Evolutionary conservation across 106 monocot genomes (phyloP), one percentile per base, ranked within the genome.

Genomic region (Alisma plantagoaquatica): DNA sequence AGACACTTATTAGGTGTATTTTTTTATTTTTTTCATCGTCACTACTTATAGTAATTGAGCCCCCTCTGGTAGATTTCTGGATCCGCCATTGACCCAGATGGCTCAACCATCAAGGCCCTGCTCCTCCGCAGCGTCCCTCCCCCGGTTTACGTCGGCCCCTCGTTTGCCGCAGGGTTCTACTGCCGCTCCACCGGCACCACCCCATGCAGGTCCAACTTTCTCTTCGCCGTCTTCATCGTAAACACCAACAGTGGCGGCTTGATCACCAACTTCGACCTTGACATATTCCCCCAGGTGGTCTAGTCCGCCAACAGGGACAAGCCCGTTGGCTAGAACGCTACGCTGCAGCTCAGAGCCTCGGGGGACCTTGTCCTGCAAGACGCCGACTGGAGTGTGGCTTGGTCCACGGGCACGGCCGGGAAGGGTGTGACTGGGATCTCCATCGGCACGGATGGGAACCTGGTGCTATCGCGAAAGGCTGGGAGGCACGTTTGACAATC

Each of bases 221-320:
- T 65, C 57, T 69, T 79, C 31, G 53, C 73, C n/a, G n/a, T 79
- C 60, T 79, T 56, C 76, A 54, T 83, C 43, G 29, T 73, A 54
- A 43, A 68, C 6, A 54, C 62, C 60, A 62, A 35, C 62, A 63
- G 60, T 29, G 53, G 24, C 25, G 57, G 18, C 22, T 0, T 7
- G 5, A 49, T 63, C 47, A 42, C 30, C 25, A 2, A 8, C 3
- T 1, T 26, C 12, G 18, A 15, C 3, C 0, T 5, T 3, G 65
- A n/a, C 22, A 2, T n/a, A n/a, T n/a, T 44, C 21, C 78, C 76
- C 2, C 62, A 31, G 15, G 62, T 79, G 8, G 43, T 90, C 20
- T 83, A 79, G 89, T 61, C 80, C 0, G 67, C 83, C 35, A 90
- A 90, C 49, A 63, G 70, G 29, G 30, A 63, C 41, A 65, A 18